Evolutionary conservation across 768 basidiomycete genomes (phyloP).

Genomic region (Tricholoma matsutake): DNA sequence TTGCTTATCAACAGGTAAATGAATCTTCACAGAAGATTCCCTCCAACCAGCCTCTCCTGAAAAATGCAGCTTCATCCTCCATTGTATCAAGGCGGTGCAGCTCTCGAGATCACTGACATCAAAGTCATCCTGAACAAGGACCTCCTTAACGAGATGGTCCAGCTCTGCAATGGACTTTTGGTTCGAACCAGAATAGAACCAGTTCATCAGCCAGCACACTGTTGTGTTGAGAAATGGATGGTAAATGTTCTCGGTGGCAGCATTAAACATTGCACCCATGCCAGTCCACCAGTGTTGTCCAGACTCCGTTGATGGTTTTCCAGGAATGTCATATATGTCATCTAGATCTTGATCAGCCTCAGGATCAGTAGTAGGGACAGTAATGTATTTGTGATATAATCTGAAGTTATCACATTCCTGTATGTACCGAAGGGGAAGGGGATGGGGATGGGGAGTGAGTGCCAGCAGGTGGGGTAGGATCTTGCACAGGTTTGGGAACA

Average conservation of each 20-base stretch:
- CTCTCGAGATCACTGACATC: background rate
- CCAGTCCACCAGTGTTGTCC: background rate
- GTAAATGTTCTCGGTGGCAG: background rate
- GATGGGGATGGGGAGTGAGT: background rate
- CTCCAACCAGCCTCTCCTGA: background rate
- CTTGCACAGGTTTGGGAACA: background rate
- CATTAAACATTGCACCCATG: background rate
- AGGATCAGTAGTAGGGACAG: conserved; percentile 8
- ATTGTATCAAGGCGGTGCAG: background rate
- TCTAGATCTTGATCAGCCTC: conserved; percentile 14
- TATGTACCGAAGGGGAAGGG: conserved; percentile 1
- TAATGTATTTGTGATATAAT: conserved; percentile 18
- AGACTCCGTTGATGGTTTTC: background rate
- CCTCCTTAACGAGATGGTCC: no score
- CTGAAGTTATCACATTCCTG: conserved; percentile 17
- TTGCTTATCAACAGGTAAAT: background rate
- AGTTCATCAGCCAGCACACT: background rate
- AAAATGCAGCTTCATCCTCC: conserved; percentile 1
- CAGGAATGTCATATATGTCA: conserved; percentile 12
- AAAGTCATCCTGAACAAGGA: no score
- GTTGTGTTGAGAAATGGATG: background rate
- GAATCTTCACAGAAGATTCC: conserved; percentile 2
- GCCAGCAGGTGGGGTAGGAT: background rate
- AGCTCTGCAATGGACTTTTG: no score
- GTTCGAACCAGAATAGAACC: conserved; percentile 1